Evolutionary conservation across 2,329 filamentous ascomycete species (phyloP), one percentile per base, ranked within the genome.

Genomic region (Daldinia sp.): DNA sequence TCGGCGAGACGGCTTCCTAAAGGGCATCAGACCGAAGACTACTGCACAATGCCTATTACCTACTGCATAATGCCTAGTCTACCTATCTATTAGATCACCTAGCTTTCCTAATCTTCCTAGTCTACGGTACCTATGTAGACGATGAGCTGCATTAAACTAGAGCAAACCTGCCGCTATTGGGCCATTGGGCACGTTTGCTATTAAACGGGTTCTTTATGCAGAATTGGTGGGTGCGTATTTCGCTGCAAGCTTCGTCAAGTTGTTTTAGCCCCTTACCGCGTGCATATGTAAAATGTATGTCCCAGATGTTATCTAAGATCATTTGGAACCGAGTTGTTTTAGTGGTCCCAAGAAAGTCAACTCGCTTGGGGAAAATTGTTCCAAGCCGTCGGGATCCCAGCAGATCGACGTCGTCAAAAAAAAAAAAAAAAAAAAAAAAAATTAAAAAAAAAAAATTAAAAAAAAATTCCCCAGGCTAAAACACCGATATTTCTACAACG

Each of bases 331-430:
- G 61, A 65, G 53, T 53, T 10, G 41, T 39, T 59, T 63, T 63
- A 53, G 23, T 23, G 42, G 57, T 57, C 57, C 63, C 66, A 42
- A 64, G 64, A 41, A 39, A 13, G 41, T 64, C 28, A 18, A 65
- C 54, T 69, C 67, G 63, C 66, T 71, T 69, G 59, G 55, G 44
- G 44, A 59, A 26, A 63, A 65, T 55, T 69, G 66, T 67, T 58
- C 69, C 69, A 72, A 66, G 64, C 67, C 67, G 57, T 72, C 69
- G 69, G 69, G 58, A 69, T 70, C 67, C 60, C 15, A 51, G 26
- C 60, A 39, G 57, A 67, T 62, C 60, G 35, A 63, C 65, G 18
- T 62, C 42, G 61, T 58, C 44, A 9, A 9, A 10, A 9, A 35
- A 35, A 35, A 33, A 33, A 33, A 1, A n/a, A n/a, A 1, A 33